Evolutionary conservation across 1,139 yeast species (phyloP).

Genomic region (Nematodospora anomalae): DNA sequence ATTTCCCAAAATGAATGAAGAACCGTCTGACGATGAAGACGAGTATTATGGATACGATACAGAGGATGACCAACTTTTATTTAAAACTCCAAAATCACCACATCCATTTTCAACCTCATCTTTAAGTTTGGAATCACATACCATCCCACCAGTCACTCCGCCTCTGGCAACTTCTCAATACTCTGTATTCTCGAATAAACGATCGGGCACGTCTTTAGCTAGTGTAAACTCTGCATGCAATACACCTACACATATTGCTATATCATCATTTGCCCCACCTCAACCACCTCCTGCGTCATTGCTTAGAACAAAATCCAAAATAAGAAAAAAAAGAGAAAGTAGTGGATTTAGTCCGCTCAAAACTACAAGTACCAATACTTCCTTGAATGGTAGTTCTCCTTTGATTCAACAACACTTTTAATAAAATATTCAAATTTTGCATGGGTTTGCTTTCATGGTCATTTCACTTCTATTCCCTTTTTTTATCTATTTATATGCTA

Average conservation of each 20-base stretch:
- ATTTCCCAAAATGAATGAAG: constrained; percentile 20
- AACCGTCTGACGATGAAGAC: constrained; percentile 10
- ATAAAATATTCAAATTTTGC: constrained; percentile 1
- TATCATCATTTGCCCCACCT: constrained; percentile 12
- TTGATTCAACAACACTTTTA: constrained; percentile 11
- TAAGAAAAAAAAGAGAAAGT: constrained; percentile 10
- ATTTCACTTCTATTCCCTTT: background rate
- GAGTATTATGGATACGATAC: constrained; percentile 8
- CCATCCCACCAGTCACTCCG: constrained; percentile 38
- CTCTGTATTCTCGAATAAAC: constrained; percentile 37
- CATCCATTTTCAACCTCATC: constrained; percentile 25
- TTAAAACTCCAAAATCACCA: constrained; percentile 27
- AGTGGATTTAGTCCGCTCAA: constrained; percentile 14
- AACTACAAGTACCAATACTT: constrained; percentile 8
- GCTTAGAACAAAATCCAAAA: constrained; percentile 13
- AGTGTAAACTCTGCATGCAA: constrained; percentile 23
- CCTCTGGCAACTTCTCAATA: constrained; percentile 46
- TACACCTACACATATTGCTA: constrained; percentile 27
- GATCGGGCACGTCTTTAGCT: constrained; percentile 15
- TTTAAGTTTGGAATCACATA: constrained; percentile 23
- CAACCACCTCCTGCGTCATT: constrained; percentile 14
- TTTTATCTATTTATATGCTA: background rate
- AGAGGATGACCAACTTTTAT: constrained; percentile 9
- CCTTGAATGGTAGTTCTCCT: constrained; percentile 12
- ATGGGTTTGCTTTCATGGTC: constrained; percentile 2